Conservation (phyloP, 331 rosid species). For the Spiraea crenata region DNA sequence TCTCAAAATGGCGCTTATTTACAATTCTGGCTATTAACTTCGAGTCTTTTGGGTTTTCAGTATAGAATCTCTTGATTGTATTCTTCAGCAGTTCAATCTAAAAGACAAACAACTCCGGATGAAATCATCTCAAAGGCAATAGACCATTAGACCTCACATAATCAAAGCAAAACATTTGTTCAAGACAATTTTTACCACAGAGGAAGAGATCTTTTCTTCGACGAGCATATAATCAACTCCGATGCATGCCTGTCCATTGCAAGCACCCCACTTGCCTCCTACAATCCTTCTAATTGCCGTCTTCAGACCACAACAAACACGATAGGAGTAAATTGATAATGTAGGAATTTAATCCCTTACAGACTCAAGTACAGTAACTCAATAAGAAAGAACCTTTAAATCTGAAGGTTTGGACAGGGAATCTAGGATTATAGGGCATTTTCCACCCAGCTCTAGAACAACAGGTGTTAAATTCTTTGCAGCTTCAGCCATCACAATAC, state of each 20-base stretch:
- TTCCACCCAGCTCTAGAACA: constrained; percentile 89
- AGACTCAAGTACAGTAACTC: not conserved
- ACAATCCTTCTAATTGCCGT: constrained; percentile 66
- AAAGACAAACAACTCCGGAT: not conserved
- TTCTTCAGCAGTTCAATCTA: constrained; percentile 62
- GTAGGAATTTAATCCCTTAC: not conserved
- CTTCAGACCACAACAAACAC: constrained; percentile 31
- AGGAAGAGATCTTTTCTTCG: constrained; percentile 54
- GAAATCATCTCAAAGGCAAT: not conserved
- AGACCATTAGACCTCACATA: not conserved
- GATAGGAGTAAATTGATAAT: not conserved
- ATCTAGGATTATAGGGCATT: constrained; percentile 88
- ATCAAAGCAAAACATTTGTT: not conserved
- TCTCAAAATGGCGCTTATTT: constrained; percentile 56
- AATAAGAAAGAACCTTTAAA: constrained; percentile 48
- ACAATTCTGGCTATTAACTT: constrained; percentile 55
- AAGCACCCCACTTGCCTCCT: constrained; percentile 89
- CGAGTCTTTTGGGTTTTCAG: constrained; percentile 52
- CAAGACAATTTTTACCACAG: constrained; percentile 45
- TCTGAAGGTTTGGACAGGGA: constrained; percentile 53
- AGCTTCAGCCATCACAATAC: constrained; percentile 72
- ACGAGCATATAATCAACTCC: constrained; percentile 77
- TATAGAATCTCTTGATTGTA: constrained; percentile 50
- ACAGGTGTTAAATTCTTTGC: constrained; percentile 90
- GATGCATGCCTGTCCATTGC: constrained; percentile 86